phyloP scores from a whole-genome alignment of 495 filamentous ascomycete species.

The Talaromyces thailandensis region DNA sequence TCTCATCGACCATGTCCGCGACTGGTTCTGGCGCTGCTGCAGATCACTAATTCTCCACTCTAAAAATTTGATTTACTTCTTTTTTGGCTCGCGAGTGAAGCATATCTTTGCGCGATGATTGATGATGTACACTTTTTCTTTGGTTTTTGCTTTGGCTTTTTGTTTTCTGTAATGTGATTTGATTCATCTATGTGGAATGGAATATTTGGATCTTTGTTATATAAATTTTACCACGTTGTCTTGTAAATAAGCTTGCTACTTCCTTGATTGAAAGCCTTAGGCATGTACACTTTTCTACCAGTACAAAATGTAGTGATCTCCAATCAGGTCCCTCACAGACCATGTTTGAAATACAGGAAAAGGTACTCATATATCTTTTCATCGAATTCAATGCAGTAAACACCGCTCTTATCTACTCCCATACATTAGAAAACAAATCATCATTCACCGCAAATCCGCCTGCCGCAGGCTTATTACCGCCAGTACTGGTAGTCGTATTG shows the following conservation, averaged over 20 bases:
- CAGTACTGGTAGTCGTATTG: constrained; percentile 27
- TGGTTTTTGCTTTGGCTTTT: not conserved
- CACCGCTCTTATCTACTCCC: constrained; percentile 47
- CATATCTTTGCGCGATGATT: not conserved
- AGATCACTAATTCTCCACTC: not conserved
- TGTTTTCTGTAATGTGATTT: not conserved
- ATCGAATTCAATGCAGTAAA: constrained; percentile 3
- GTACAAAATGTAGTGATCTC: no score
- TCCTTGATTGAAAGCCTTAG: no score
- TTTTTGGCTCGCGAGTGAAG: not conserved
- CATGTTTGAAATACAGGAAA: no score
- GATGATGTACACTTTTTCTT: not conserved
- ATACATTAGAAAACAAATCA: constrained; percentile 91
- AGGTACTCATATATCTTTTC: not conserved
- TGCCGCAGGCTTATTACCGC: constrained; percentile 32
- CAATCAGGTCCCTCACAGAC: no score
- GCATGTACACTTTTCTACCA: no score
- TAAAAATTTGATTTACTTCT: not conserved
- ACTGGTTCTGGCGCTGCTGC: constrained; percentile 1
- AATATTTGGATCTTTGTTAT: not conserved
- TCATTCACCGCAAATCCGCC: constrained; percentile 62
- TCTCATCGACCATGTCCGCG: not conserved
- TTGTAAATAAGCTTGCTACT: no score
- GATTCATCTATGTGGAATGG: not conserved
- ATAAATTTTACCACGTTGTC: no score